Percentiles rank a stretch among this genome's conserved stretches.
Evolutionary conservation across 164 flowering plant genomes (phyloP).

Genomic region (Kingdonia uniflora): DNA sequence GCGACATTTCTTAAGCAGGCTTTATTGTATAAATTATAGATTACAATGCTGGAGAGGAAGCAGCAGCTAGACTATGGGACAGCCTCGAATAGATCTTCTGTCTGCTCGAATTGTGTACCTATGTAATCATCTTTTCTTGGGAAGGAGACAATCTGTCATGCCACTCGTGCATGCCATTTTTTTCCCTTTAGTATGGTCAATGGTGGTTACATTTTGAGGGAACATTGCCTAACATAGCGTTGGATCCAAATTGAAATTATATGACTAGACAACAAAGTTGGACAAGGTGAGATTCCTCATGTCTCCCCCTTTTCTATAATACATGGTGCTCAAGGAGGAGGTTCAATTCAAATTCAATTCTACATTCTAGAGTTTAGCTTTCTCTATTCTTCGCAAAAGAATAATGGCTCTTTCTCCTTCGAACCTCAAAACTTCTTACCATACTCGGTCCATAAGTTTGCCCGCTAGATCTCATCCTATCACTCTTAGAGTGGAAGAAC

Average conservation of each 20-base stretch:
- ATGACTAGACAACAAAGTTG: background rate
- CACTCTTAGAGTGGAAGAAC: constrained; percentile 3
- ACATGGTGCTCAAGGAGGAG: background rate
- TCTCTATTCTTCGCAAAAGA: background rate
- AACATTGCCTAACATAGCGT: background rate
- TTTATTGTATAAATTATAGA: no score
- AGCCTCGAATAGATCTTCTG: no score
- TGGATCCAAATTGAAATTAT: background rate
- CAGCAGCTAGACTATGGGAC: no score
- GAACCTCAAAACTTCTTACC: constrained; percentile 1
- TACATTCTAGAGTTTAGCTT: background rate
- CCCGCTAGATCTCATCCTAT: constrained; percentile 17
- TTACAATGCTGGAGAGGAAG: no score
- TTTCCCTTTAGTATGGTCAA: background rate
- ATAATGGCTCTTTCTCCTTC: background rate
- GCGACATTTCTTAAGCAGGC: no score
- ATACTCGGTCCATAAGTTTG: constrained; percentile 16
- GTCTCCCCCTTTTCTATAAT: background rate
- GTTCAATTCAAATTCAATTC: background rate
- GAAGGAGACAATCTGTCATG: constrained; percentile 4
- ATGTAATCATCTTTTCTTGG: background rate
- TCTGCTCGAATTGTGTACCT: background rate
- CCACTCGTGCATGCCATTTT: constrained; percentile 1
- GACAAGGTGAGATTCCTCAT: background rate
- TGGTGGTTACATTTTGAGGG: background rate